phyloP scores from a whole-genome alignment of 2,329 filamentous ascomycete species.

The Daldinia eschscholtzii region DNA sequence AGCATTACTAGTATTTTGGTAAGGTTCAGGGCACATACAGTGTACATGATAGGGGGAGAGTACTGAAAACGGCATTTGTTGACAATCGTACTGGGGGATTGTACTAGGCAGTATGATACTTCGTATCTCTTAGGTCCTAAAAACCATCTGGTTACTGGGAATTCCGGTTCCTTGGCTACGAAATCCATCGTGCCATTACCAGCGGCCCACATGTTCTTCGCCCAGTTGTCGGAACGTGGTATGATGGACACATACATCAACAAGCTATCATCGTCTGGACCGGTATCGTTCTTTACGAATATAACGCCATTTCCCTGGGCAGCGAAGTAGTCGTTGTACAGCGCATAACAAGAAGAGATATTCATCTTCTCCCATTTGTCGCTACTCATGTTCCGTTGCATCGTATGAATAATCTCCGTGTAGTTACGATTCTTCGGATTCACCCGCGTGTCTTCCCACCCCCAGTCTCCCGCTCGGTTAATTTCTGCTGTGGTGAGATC shows the following conservation, averaged over 20 bases:
- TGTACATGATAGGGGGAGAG: slow-evolving; percentile 2
- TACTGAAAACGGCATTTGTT: slow-evolving; percentile 46
- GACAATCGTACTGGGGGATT: slow-evolving; percentile 26
- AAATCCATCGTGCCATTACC: slow-evolving; percentile 36
- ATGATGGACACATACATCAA: slow-evolving; percentile 44
- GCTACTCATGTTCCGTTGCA: background rate
- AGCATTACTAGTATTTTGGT: background rate
- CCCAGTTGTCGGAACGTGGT: slow-evolving; percentile 44
- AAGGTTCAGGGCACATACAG: background rate
- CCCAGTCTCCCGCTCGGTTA: background rate
- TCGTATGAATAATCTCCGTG: background rate
- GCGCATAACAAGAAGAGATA: background rate
- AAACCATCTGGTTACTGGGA: slow-evolving; percentile 41
- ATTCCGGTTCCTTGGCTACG: background rate
- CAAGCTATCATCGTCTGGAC: slow-evolving; percentile 41
- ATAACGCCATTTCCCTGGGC: background rate
- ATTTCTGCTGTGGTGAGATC: slow-evolving; percentile 14
- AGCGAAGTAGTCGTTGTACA: background rate
- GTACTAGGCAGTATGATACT: slow-evolving; percentile 44
- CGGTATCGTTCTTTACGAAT: background rate
- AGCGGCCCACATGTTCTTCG: slow-evolving; percentile 50
- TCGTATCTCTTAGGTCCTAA: slow-evolving; percentile 44
- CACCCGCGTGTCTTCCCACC: background rate
- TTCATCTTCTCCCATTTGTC: background rate
- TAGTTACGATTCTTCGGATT: background rate